Base-by-base conservation (phyloP, 495 filamentous ascomycete genomes). In the Amphirosellinia nigrospora region DNA sequence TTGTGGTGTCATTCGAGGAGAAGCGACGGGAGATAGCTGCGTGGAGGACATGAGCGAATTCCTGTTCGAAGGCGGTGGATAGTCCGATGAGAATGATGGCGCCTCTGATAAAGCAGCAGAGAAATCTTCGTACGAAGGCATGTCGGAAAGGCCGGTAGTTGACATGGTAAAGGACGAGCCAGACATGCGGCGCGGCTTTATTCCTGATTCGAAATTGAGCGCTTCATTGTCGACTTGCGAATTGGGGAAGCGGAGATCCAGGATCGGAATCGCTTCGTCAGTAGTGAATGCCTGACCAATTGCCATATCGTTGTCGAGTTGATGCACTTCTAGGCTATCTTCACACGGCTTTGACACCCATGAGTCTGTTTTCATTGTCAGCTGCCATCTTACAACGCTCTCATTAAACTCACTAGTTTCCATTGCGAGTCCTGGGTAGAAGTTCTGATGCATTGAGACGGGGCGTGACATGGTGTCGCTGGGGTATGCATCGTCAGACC, bases 31-130 rank as follows among this genome's bases (percentile, higher is more conserved):
- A 0, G 87, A 88, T 39, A 88, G 70, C 65, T 87, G 86, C 5
- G 86, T 88, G 16, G 86, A 86, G 53, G 87, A 88, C 79, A 89
- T 87, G 67, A 87, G 77, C 36, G 86, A 87, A 71, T 85, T 88
- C 48, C 85, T 74, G 77, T 87, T 88, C 21, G 86, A 87, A 36
- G 80, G 83, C 53, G 85, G 86, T 58, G 85, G 84, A 68, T 87
- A 88, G 62, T 89, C 87, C 8, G 86, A 88, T 46, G 77, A 80
- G 71, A 86, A 85, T 3, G 86, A 87, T 13, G 84, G 85, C 34
- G 85, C 86, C 56, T 88, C 85, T 39, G 86, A 86, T 58, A 88
- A 70, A 38, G 85, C 77, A 45, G 86, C 79, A 43, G 86, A 89
- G 73, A 87, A 86, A 64, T 89, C 86, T 41, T 90, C 88, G 69